A percentile compares a stretch with the other conserved stretches of the same genome.
These are phyloP conservation scores for Suhomyces xylopsoci DNA, from an alignment of 805 yeast species.

Conservation along the genomic window DNA sequence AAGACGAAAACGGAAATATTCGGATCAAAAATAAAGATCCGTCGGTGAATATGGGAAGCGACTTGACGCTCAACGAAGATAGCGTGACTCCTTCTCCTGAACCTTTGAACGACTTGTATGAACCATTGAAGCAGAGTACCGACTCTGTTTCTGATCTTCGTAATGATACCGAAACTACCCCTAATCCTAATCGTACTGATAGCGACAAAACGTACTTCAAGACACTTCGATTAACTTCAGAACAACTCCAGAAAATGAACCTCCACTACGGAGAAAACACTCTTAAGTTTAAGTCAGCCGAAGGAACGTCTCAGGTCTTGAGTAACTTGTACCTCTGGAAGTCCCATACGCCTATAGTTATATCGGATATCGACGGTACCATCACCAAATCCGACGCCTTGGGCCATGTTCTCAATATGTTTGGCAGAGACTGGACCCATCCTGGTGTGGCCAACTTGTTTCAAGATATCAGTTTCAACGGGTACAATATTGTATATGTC, in stretches of 20 bases:
- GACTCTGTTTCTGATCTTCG: not conserved
- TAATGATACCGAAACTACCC: not conserved
- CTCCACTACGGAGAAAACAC: slow-evolving; percentile 78
- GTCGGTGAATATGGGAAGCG: not conserved
- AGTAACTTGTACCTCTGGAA: slow-evolving; percentile 84
- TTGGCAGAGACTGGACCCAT: slow-evolving; percentile 98
- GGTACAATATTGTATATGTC: slow-evolving; percentile 88
- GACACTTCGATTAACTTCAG: slow-evolving; percentile 86
- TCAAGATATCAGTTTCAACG: slow-evolving; percentile 80
- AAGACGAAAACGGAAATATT: slow-evolving; percentile 66
- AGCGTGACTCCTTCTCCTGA: slow-evolving; percentile 5
- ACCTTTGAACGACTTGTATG: slow-evolving; percentile 10
- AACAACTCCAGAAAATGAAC: slow-evolving; percentile 72
- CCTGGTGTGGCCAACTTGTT: slow-evolving; percentile 90
- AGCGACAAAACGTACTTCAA: slow-evolving; percentile 58
- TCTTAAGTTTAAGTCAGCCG: slow-evolving; percentile 72
- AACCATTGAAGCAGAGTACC: not conserved
- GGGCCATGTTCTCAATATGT: slow-evolving; percentile 90
- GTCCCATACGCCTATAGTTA: slow-evolving; percentile 81
- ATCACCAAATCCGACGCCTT: slow-evolving; percentile 96
- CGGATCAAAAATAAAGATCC: slow-evolving; percentile 42
- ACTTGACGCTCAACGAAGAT: slow-evolving; percentile 4
- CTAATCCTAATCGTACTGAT: not conserved
- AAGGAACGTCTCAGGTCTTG: slow-evolving; percentile 72
- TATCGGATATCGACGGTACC: slow-evolving; percentile 97